Base-by-base conservation (phyloP, 306 rosid genomes). In the Dalbergia oliveri region DNA sequence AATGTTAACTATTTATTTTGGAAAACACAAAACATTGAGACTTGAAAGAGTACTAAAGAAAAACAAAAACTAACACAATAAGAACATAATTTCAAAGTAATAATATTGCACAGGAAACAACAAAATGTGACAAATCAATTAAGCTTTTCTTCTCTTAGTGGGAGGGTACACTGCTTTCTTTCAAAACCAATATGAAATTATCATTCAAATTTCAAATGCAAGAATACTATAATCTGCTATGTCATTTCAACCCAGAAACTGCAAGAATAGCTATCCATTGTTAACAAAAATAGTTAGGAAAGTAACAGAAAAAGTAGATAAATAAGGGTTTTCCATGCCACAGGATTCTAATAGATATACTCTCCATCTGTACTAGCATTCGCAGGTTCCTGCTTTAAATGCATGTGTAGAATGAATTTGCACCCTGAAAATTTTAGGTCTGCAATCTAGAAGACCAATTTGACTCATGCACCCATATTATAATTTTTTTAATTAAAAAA, bases 151-250 rank as follows among this genome's bases (percentile, higher is more conserved):
- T 76, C 73, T 35, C 13, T 60, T 35, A 37, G 56, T 50, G 69
- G 44, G 5, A 51, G 64, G 75, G 14, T 33, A 63, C 53, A 37
- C 14, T 43, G 65, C 18, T 77, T 26, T 15, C 65, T 7, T 4
- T 21, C 50, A 72, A 77, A 64, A 83, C 33, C n/a, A 72, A 18
- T 35, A 71, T 45, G 64, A 76, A 35, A 69, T 16, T 43, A 12
- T 2, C 23, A 73, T 66, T 37, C 75, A 57, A 65, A 56, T 57
- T 56, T 74, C 70, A 74, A 56, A 66, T 34, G 66, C 53, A 81
- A 18, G 14, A 79, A 71, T 58, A 58, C 58, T 18, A 66, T 57
- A 65, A 18, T 14, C 77, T 45, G 15, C 69, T 53, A 18, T 50
- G 47, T 56, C 19, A 23, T 15, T 51, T 66, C 58, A 39, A n/a